phyloP scores from a whole-genome alignment of 495 filamentous ascomycete genomes.

The Lophiotrema nucula region DNA sequence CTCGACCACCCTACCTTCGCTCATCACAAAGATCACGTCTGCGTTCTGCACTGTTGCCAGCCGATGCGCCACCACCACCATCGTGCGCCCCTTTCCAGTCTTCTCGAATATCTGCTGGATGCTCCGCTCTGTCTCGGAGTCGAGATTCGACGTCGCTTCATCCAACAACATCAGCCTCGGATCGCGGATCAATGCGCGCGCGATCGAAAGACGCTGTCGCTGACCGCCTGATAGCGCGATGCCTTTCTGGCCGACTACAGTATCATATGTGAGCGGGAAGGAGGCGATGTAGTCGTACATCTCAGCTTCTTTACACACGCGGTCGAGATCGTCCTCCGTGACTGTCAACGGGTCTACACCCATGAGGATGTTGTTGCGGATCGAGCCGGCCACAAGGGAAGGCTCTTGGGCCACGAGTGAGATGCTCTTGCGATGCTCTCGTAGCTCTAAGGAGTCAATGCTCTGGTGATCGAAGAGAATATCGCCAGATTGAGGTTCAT shows the following conservation, averaged over 20 bases:
- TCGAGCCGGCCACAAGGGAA: conserved; percentile 76
- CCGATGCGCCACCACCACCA: conserved; percentile 11
- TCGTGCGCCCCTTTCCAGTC: conserved; percentile 13
- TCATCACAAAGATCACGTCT: conserved; percentile 10
- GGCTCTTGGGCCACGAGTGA: conserved; percentile 83
- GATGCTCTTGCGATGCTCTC: conserved; percentile 69
- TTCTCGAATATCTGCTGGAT: conserved; percentile 56
- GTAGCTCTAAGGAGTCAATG: conserved; percentile 69
- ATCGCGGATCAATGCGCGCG: conserved; percentile 84
- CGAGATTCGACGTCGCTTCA: conserved; percentile 88
- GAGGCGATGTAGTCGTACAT: neutral
- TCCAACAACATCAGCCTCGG: conserved; percentile 92
- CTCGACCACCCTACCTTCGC: neutral
- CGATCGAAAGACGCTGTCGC: conserved; percentile 87
- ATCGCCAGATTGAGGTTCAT: conserved; percentile 18
- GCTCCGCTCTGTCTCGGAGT: conserved; percentile 90
- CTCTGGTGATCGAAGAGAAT: conserved; percentile 42
- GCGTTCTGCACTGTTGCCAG: conserved; percentile 14
- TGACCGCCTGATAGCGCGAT: conserved; percentile 91
- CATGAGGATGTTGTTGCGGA: conserved; percentile 76
- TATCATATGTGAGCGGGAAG: conserved; percentile 63
- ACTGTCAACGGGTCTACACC: conserved; percentile 60
- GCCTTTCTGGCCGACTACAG: conserved; percentile 88
- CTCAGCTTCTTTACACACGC: conserved; percentile 72
- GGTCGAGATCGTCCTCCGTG: conserved; percentile 63